phyloP scores from a whole-genome alignment of 306 rosid genomes.

The Begonia peltatifolia region DNA sequence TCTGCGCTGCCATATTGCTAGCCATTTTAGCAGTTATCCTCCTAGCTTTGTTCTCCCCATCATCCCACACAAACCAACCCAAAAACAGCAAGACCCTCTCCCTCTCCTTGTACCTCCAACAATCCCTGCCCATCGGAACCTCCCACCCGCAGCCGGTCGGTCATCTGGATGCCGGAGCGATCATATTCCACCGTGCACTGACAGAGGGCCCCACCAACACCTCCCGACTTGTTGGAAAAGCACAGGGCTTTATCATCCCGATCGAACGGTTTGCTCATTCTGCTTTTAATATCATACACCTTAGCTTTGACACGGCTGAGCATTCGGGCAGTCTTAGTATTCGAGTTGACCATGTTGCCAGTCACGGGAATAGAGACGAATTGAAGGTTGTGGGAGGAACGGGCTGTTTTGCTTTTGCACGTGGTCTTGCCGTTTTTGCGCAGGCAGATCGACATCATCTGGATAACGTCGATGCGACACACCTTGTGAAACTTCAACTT shows the following conservation, averaged over 20 bases:
- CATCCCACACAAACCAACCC: constrained; percentile 20
- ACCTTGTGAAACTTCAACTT: constrained; percentile 52
- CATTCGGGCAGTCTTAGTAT: constrained; percentile 61
- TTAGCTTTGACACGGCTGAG: constrained; percentile 47
- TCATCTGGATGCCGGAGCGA: constrained; percentile 23
- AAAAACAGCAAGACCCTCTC: constrained; percentile 24
- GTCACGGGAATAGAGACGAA: constrained; percentile 19
- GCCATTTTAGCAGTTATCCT: constrained; percentile 50
- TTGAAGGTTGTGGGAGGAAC: constrained; percentile 71
- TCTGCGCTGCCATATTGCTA: constrained; percentile 37
- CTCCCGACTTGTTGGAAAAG: constrained; percentile 48
- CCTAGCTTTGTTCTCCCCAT: constrained; percentile 51
- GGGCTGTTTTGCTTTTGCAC: constrained; percentile 83
- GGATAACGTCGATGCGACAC: constrained; percentile 18
- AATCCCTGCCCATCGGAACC: constrained; percentile 19
- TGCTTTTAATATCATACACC: constrained; percentile 52
- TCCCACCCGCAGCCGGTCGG: constrained; percentile 11
- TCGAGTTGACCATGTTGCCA: constrained; percentile 23
- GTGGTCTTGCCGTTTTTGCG: constrained; percentile 51
- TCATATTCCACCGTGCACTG: constrained; percentile 42
- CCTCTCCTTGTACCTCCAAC: constrained; percentile 70
- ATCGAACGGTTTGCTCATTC: constrained; percentile 40
- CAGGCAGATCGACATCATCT: constrained; percentile 12
- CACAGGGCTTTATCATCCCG: constrained; percentile 62
- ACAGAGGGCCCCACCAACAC: constrained; percentile 69